Conservation (phyloP, 163 green algal species). For the Smithsoniella earleae region DNA sequence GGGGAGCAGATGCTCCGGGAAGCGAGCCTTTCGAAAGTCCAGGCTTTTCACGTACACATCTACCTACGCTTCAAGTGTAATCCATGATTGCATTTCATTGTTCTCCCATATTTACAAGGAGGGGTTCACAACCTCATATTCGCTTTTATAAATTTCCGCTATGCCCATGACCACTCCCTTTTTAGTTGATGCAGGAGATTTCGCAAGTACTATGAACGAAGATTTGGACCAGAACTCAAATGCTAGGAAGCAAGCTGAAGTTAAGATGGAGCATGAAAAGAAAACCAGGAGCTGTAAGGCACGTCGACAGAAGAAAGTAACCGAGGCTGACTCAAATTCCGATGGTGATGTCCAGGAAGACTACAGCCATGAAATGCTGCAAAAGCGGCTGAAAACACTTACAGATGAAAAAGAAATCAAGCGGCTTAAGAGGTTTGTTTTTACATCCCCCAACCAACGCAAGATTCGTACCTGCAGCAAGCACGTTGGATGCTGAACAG, state of each 20-base stretch:
- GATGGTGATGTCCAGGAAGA: conserved; percentile 3
- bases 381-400: conserved; percentile 4
- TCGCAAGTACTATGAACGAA: too few species aligned
- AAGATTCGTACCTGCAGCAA: not conserved
- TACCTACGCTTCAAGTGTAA: too few species aligned
- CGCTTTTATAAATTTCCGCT: not conserved
- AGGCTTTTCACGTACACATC: too few species aligned
- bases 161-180: not conserved
- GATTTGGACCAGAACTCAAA: not conserved
- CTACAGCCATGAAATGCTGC: conserved; percentile 7
- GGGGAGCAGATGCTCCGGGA: too few species aligned
- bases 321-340: not conserved
- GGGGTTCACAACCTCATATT: too few species aligned
- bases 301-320: not conserved
- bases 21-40: too few species aligned
- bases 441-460: too few species aligned
- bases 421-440: not conserved
- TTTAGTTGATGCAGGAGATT: not conserved
- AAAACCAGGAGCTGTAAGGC: not conserved
- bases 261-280: not conserved
- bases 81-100: too few species aligned
- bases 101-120: too few species aligned
- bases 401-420: conserved; percentile 31
- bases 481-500: not conserved
- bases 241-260: not conserved